Evolutionary conservation across 495 filamentous ascomycete species (phyloP).

Genomic region (Penicillium nucicola): DNA sequence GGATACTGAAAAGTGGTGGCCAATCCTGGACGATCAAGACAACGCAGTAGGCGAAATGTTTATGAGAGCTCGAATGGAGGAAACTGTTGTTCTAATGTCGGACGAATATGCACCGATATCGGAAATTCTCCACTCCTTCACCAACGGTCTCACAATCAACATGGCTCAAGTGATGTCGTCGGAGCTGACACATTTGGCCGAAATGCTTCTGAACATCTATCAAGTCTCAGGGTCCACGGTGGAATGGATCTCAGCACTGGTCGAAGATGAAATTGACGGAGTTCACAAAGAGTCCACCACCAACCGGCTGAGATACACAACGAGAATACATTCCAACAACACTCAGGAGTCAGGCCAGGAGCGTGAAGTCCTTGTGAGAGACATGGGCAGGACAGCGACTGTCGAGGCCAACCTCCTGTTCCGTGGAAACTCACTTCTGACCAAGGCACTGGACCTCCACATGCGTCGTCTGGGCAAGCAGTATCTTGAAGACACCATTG

Average conservation of each 20-base stretch:
- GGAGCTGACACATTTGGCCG: slow-evolving; percentile 74
- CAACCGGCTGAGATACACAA: slow-evolving; percentile 69
- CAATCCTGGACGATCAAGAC: slow-evolving; percentile 67
- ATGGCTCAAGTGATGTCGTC: slow-evolving; percentile 77
- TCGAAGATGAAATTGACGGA: slow-evolving; percentile 96
- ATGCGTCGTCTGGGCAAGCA: slow-evolving; percentile 94
- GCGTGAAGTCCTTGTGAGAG: slow-evolving; percentile 59
- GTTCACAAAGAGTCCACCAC: slow-evolving; percentile 70
- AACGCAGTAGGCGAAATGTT: slow-evolving; percentile 83
- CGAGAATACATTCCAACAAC: slow-evolving; percentile 75
- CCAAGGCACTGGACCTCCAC: slow-evolving; percentile 88
- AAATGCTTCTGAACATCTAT: slow-evolving; percentile 88
- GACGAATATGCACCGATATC: slow-evolving; percentile 82
- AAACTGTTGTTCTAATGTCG: slow-evolving; percentile 82
- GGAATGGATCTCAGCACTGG: slow-evolving; percentile 89
- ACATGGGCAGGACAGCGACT: slow-evolving; percentile 54
- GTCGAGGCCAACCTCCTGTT: slow-evolving; percentile 93
- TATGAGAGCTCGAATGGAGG: slow-evolving; percentile 78
- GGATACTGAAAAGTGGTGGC: slow-evolving; percentile 89
- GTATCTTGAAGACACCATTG: slow-evolving; percentile 84
- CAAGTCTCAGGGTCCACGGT: slow-evolving; percentile 86
- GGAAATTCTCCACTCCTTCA: slow-evolving; percentile 80
- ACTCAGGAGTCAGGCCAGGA: slow-evolving; percentile 62
- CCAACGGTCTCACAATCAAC: slow-evolving; percentile 76
- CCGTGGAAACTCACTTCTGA: slow-evolving; percentile 90